These are phyloP conservation scores for Thymus quinquecostatus DNA, from an alignment of 257 asterid species.

Conservation along the genomic window DNA sequence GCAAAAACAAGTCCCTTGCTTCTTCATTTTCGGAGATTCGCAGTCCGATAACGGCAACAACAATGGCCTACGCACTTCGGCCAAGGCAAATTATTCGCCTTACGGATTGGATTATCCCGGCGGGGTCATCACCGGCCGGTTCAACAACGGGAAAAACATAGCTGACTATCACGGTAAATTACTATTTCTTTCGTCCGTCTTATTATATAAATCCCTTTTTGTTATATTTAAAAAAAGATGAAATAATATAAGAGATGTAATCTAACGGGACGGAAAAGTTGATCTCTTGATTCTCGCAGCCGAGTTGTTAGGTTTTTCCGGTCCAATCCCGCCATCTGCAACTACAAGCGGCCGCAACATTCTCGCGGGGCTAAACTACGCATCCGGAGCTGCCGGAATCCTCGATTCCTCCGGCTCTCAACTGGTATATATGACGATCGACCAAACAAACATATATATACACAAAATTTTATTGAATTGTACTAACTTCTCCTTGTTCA, in stretches of 20 bases:
- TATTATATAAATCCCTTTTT: no score
- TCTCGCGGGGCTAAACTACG: conserved; percentile 65
- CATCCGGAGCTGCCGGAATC: conserved; percentile 70
- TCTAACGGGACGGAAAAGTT: no score
- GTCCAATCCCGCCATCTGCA: conserved; percentile 48
- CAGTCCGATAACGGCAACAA: conserved; percentile 62
- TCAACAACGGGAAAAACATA: conserved; percentile 43
- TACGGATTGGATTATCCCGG: conserved; percentile 64
- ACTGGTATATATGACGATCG: conserved; percentile 27
- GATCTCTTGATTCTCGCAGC: conserved; percentile 35
- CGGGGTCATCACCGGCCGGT: conserved; percentile 47
- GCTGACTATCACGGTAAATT: conserved; percentile 45
- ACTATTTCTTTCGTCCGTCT: no score
- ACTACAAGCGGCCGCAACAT: conserved; percentile 31
- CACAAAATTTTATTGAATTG: no score
- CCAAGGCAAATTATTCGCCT: conserved; percentile 53
- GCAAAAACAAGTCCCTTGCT: conserved; percentile 46
- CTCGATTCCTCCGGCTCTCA: conserved; percentile 42
- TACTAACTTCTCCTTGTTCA: no score
- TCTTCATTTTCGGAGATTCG: conserved; percentile 55
- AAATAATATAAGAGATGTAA: no score
- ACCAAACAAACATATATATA: no score
- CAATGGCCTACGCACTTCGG: conserved; percentile 35
- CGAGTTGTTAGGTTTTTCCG: conserved; percentile 41
- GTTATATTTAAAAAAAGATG: no score